phyloP scores from a whole-genome alignment of 768 basidiomycete species.

The Hericium coralloides region DNA sequence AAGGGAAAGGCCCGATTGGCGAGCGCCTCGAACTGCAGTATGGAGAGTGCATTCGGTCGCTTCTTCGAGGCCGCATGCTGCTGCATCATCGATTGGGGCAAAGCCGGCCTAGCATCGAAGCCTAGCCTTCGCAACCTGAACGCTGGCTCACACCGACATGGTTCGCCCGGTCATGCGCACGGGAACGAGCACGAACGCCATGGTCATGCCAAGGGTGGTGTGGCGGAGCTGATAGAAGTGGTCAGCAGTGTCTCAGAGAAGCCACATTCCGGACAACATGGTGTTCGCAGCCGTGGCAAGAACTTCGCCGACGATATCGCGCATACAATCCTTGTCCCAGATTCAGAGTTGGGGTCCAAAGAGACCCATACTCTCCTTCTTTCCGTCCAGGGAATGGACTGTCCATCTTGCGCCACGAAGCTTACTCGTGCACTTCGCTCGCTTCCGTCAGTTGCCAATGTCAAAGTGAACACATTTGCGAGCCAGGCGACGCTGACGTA shows the following conservation, averaged over 20 bases:
- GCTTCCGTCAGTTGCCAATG: conserved; percentile 8
- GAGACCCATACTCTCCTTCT: neutral
- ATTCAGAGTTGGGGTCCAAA: conserved; percentile 2
- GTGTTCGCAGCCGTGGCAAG: neutral
- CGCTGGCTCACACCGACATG: neutral
- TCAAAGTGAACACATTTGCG: conserved; percentile 8
- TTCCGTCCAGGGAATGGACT: conserved; percentile 10
- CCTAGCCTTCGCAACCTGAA: neutral
- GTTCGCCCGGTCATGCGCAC: neutral
- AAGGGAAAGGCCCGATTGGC: neutral
- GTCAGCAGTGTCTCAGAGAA: no score
- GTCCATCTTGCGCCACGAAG: conserved; percentile 6
- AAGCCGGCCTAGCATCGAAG: neutral
- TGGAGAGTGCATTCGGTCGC: conserved; percentile 1
- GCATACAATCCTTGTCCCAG: neutral
- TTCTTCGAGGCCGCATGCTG: conserved; percentile 9
- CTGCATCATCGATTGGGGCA: conserved; percentile 8
- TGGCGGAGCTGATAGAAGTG: neutral
- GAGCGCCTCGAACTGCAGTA: neutral
- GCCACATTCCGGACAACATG: no score
- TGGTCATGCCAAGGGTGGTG: neutral
- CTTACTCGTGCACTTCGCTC: conserved; percentile 4
- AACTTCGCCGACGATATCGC: neutral
- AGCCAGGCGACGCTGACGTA: conserved; percentile 9
- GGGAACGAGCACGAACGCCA: neutral